Evolutionary conservation across 768 basidiomycete genomes (phyloP).

Genomic region (Mycena venus): DNA sequence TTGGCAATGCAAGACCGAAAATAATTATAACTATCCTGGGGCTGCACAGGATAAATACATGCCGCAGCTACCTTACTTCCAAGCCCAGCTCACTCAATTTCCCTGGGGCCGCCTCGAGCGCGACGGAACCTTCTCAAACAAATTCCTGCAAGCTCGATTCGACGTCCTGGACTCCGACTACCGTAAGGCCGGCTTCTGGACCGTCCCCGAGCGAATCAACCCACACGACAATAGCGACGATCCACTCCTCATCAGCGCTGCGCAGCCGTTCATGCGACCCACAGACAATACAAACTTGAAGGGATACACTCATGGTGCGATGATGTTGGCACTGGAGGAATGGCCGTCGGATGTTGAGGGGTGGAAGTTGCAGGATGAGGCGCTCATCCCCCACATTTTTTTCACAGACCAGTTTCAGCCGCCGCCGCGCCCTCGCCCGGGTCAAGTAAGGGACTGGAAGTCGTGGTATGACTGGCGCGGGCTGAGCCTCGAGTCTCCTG

Average conservation of each 20-base stretch:
- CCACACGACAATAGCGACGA: constrained; percentile 40
- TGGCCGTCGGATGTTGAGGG: constrained; percentile 44
- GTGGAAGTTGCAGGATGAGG: constrained; percentile 48
- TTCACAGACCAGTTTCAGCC: constrained; percentile 44
- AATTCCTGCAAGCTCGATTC: constrained; percentile 51
- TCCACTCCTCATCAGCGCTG: neutral
- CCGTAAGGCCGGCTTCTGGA: constrained; percentile 53
- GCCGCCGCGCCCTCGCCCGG: constrained; percentile 42
- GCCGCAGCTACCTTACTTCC: constrained; percentile 48
- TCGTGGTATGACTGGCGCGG: constrained; percentile 59
- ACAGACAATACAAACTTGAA: constrained; percentile 11
- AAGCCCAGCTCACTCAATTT: constrained; percentile 50
- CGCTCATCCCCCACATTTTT: constrained; percentile 44
- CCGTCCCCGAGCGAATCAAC: constrained; percentile 42
- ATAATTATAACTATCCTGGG: neutral
- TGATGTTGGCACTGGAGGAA: constrained; percentile 40
- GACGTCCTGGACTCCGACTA: constrained; percentile 48
- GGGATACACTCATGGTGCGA: constrained; percentile 48
- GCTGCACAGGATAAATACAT: constrained; percentile 44
- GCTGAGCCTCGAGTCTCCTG: constrained; percentile 53
- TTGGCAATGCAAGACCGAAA: neutral
- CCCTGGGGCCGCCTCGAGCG: constrained; percentile 57
- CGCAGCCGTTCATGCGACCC: neutral
- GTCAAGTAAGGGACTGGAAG: constrained; percentile 52
- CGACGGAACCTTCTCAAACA: constrained; percentile 54